Evolutionary conservation across 768 basidiomycete genomes (phyloP).

Genomic region (Hygrocybe punicea): DNA sequence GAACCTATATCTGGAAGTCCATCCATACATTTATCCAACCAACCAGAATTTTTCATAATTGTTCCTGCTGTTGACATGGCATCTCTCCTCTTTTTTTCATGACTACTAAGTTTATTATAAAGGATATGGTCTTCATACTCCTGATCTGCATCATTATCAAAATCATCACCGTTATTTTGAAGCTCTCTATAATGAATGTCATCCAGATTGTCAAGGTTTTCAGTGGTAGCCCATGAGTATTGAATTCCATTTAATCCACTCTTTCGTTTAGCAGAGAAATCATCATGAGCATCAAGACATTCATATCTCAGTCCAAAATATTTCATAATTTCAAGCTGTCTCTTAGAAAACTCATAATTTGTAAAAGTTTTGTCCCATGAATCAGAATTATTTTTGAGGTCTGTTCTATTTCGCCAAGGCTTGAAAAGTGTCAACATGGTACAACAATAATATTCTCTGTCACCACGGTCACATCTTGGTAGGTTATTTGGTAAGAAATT

Average conservation of each 20-base stretch:
- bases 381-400: background rate
- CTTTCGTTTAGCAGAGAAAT: background rate
- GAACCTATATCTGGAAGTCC: background rate
- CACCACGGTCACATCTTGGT: slow-evolving; percentile 30
- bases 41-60: background rate
- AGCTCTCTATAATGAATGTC: background rate
- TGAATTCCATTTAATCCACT: too few relatives aligned
- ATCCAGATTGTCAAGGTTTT: background rate
- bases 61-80: background rate
- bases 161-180: background rate
- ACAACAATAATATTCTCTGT: slow-evolving; percentile 29
- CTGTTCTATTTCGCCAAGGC: background rate
- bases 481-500: slow-evolving; percentile 30
- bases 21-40: background rate
- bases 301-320: slow-evolving; percentile 25
- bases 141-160: background rate
- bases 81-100: background rate
- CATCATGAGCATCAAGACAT: slow-evolving; percentile 28
- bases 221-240: too few relatives aligned
- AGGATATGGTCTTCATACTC: background rate
- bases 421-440: slow-evolving; percentile 9
- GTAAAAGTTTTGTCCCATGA: background rate
- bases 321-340: background rate
- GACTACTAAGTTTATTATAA: background rate
- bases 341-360: background rate